Evolutionary conservation across 208 protist species (phyloP), one percentile per base, ranked within the genome.

Genomic region (Crithidia mellificae): DNA sequence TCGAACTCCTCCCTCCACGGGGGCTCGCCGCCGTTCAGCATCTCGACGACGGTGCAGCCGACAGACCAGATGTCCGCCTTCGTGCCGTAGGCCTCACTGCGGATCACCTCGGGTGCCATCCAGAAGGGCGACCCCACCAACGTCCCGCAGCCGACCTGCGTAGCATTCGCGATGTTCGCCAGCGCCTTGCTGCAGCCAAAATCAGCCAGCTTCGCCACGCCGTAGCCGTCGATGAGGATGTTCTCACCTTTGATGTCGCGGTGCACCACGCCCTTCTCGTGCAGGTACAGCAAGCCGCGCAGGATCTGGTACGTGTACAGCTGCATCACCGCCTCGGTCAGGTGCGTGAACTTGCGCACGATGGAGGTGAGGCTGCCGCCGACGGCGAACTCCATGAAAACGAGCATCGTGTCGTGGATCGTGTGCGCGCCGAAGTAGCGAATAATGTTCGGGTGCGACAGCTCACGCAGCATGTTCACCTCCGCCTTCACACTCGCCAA

Each of bases 31-130:
- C 88, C 83, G 68, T 94, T 94, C 36, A 94, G 81, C 91, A 97
- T 92, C 66, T 98, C 95, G 0, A 97, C 91, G 0, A 92, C 87
- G 5, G 93, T 97, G 76, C 95, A 97, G 47, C 94, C 94, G 14
- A 93, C 88, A 9, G 91, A 96, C 94, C 92, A 98, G 46, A 97
- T 96, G 66, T 98, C 94, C 19, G 92, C 90, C 70, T 91, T 91
- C 24, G 81, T 91, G 68, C 84, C 88, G 70, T 93, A 93, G 0
- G 81, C 76, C 63, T 93, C 87, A 52, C 81, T 93, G 34, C 84
- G 83, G 51, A 96, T 92, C 27, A 92, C 84, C 77, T 96, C 91
- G 2, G 91, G 91, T 11, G 91, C 88, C 87, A 96, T 96, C 83
- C 86, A 94, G 55, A 86, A 92, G 6, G 88, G 88, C 8, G 91